Conservation (phyloP, 1,284 basidiomycete genomes). For the Moesziomyces sp. region DNA sequence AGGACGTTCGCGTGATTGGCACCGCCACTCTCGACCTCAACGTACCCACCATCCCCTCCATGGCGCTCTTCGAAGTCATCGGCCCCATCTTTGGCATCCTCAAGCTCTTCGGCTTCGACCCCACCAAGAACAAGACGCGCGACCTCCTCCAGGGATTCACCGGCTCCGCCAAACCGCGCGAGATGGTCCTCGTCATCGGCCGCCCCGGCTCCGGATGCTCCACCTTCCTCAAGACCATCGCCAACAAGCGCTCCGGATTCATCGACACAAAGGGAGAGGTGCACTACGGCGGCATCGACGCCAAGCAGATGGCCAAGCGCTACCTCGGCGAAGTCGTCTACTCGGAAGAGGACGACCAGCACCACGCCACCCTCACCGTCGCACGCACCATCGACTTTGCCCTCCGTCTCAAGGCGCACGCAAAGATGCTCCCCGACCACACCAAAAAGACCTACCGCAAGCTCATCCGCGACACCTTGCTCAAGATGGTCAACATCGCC, state of each 20-base stretch:
- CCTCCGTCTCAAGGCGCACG: slow-evolving; percentile 49
- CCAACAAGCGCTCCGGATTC: slow-evolving; percentile 77
- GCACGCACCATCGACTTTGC: slow-evolving; percentile 57
- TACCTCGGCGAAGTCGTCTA: slow-evolving; percentile 85
- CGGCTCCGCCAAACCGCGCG: slow-evolving; percentile 55
- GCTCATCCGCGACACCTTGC: slow-evolving; percentile 72
- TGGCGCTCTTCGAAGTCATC: slow-evolving; percentile 52
- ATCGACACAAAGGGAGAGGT: slow-evolving; percentile 74
- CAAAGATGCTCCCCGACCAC: slow-evolving; percentile 69
- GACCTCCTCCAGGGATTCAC: slow-evolving; percentile 49
- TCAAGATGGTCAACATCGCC: slow-evolving; percentile 79
- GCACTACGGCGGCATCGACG: slow-evolving; percentile 75
- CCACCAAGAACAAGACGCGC: slow-evolving; percentile 32
- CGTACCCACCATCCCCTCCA: slow-evolving; percentile 48
- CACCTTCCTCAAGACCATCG: slow-evolving; percentile 78
- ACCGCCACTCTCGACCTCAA: slow-evolving; percentile 41
- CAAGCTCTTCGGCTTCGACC: slow-evolving; percentile 45
- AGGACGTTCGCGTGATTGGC: slow-evolving; percentile 43
- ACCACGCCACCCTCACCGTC: slow-evolving; percentile 81
- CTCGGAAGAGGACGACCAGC: slow-evolving; percentile 78
- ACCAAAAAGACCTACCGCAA: slow-evolving; percentile 71
- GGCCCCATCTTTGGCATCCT: slow-evolving; percentile 46
- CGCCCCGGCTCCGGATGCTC: slow-evolving; percentile 83
- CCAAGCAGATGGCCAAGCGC: slow-evolving; percentile 71
- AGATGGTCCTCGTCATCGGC: slow-evolving; percentile 74